Evolutionary conservation across 2,329 filamentous ascomycete species (phyloP).

Genomic region (Hymenoscyphus fructigenus): DNA sequence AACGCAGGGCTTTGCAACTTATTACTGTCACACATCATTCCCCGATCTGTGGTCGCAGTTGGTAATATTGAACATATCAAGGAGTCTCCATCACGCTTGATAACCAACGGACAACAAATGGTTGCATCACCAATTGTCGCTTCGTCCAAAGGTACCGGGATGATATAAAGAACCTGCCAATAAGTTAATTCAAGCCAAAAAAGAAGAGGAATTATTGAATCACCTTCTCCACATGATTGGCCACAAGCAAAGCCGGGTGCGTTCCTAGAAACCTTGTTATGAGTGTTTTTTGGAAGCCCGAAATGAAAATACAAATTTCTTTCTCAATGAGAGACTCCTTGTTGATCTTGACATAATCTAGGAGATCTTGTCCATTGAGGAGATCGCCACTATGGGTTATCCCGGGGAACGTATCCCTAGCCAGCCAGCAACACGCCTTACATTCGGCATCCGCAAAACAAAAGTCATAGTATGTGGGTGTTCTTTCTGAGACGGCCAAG

Average conservation of each 20-base stretch:
- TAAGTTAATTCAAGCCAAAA: not conserved
- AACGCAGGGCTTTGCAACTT: conserved; percentile 17
- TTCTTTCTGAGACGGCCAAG: conserved; percentile 27
- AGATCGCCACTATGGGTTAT: not conserved
- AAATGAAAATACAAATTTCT: conserved; percentile 30
- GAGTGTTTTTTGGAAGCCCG: conserved; percentile 24
- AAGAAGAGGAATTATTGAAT: not conserved
- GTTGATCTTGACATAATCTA: conserved; percentile 26
- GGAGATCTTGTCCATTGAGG: conserved; percentile 14
- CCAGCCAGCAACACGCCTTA: conserved; percentile 25
- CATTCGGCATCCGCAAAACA: conserved; percentile 28
- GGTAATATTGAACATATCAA: conserved; percentile 31
- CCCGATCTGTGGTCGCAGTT: conserved; percentile 26
- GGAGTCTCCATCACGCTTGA: conserved; percentile 27
- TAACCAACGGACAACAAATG: conserved; percentile 30
- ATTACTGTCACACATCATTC: conserved; percentile 22
- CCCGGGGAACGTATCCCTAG: conserved; percentile 20
- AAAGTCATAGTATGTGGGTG: conserved; percentile 33
- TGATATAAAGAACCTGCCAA: not conserved
- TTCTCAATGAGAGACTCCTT: conserved; percentile 17
- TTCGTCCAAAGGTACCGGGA: not conserved
- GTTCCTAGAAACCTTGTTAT: conserved; percentile 23
- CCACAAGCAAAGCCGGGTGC: conserved; percentile 25
- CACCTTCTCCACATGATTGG: conserved; percentile 26
- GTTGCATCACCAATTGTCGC: not conserved